These are phyloP conservation scores for Hyaloscypha hepaticicola DNA, from an alignment of 495 filamentous ascomycete genomes.

Conservation along the genomic window DNA sequence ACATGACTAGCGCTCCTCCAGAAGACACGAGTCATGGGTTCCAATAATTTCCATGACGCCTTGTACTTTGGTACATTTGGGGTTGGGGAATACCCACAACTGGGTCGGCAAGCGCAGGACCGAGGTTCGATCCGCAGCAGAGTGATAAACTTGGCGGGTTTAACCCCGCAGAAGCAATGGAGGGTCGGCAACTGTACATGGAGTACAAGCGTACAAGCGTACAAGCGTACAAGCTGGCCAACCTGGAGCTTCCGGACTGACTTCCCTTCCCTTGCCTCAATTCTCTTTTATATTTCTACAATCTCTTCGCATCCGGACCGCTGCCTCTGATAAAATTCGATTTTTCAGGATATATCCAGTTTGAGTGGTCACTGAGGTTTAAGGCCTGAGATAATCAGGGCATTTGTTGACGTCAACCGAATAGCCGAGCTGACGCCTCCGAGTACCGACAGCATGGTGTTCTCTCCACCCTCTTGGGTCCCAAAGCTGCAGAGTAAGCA, in stretches of 20 bases:
- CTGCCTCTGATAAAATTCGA: background rate
- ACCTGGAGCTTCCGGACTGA: background rate
- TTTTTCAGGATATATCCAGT: too few species aligned
- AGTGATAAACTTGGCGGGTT: background rate
- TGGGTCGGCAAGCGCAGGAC: background rate
- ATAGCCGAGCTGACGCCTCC: background rate
- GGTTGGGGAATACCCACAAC: too few species aligned
- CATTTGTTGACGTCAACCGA: background rate
- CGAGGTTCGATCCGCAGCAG: background rate
- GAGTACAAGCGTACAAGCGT: too few species aligned
- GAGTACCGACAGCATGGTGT: constrained; percentile 62
- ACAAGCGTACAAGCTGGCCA: too few species aligned
- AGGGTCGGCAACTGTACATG: background rate
- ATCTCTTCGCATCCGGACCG: background rate
- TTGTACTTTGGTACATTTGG: too few species aligned
- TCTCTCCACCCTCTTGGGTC: constrained; percentile 67
- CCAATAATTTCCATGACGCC: too few species aligned
- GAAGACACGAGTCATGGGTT: background rate
- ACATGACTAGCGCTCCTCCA: background rate
- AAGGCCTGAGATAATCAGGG: background rate
- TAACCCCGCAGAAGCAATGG: background rate
- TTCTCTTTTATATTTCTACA: background rate
- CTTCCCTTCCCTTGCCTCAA: background rate
- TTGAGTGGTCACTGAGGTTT: too few species aligned
- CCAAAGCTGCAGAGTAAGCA: constrained; percentile 50